Evolutionary conservation across 805 yeast species (phyloP).

Genomic region (Candida maesae): DNA sequence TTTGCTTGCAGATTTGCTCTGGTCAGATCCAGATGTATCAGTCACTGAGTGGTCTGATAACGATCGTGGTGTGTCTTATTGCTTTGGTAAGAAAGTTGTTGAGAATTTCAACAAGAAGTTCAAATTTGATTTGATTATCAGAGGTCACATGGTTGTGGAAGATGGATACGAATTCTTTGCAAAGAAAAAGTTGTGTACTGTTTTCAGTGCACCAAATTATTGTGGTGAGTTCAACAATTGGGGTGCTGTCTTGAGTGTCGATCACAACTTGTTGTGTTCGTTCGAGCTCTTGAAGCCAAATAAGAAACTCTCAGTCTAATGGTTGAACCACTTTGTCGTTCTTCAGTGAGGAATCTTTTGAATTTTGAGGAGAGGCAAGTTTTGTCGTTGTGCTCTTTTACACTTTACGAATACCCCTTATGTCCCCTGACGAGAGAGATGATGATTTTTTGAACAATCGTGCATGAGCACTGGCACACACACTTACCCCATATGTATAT

Average conservation of each 20-base stretch:
- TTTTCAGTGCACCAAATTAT: conserved; percentile 80
- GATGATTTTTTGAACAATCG: no score
- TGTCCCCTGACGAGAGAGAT: conserved; percentile 7
- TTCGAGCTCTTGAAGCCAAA: conserved; percentile 88
- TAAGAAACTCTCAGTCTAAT: conserved; percentile 20
- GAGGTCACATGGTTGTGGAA: conserved; percentile 90
- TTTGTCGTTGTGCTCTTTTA: background rate
- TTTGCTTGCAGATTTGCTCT: conserved; percentile 67
- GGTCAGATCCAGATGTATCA: conserved; percentile 76
- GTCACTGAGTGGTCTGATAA: conserved; percentile 70
- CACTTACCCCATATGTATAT: no score
- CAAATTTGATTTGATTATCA: conserved; percentile 69
- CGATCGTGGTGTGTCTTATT: conserved; percentile 79
- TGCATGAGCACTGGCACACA: no score
- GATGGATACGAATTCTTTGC: conserved; percentile 84
- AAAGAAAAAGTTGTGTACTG: conserved; percentile 69
- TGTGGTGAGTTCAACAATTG: conserved; percentile 64
- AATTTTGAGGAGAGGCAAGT: background rate
- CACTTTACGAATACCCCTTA: background rate
- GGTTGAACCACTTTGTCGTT: no score
- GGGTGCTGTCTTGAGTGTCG: conserved; percentile 98
- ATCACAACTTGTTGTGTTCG: conserved; percentile 86
- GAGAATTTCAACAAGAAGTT: conserved; percentile 61
- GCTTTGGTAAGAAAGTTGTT: conserved; percentile 73
- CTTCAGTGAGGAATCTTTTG: no score